phyloP scores from a whole-genome alignment of 2,329 filamentous ascomycete species.

The Samsoniella hepiali region DNA sequence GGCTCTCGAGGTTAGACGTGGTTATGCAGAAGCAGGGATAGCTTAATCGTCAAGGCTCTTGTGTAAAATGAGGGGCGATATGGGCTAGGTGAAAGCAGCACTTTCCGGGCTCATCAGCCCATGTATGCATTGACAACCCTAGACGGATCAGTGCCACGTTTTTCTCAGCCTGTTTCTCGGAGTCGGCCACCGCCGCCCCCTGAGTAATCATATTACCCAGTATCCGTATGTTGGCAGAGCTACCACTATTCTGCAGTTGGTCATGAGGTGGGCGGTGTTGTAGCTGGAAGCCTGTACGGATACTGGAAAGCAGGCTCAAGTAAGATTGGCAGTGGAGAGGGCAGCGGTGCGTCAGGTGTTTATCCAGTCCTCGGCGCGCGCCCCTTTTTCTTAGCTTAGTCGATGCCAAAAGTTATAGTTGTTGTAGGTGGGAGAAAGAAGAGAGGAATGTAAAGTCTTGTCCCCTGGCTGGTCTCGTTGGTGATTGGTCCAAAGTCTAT shows the following conservation, averaged over 20 bases:
- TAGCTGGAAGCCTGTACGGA: neutral
- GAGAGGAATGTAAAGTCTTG: too few relatives aligned
- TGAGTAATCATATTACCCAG: neutral
- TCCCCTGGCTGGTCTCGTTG: too few relatives aligned
- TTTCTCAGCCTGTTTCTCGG: too few relatives aligned
- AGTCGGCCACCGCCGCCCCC: neutral
- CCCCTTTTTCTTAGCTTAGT: neutral
- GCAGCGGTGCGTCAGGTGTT: neutral
- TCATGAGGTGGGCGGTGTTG: neutral
- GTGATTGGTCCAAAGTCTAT: too few relatives aligned
- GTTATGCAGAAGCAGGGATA: slow-evolving; percentile 8
- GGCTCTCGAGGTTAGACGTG: neutral
- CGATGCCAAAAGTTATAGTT: neutral
- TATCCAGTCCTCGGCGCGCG: neutral
- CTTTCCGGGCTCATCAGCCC: neutral
- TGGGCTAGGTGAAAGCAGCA: neutral
- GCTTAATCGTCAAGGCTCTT: neutral
- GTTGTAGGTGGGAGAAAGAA: too few relatives aligned
- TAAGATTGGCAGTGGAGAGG: slow-evolving; percentile 17
- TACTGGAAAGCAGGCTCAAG: neutral
- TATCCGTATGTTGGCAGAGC: too few relatives aligned
- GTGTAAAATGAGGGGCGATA: neutral
- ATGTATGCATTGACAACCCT: too few relatives aligned
- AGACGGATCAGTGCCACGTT: too few relatives aligned
- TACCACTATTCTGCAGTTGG: neutral